These are phyloP conservation scores for Epipyxis sp. DNA, from an alignment of 108 stramenopile species.

Conservation along the genomic window DNA sequence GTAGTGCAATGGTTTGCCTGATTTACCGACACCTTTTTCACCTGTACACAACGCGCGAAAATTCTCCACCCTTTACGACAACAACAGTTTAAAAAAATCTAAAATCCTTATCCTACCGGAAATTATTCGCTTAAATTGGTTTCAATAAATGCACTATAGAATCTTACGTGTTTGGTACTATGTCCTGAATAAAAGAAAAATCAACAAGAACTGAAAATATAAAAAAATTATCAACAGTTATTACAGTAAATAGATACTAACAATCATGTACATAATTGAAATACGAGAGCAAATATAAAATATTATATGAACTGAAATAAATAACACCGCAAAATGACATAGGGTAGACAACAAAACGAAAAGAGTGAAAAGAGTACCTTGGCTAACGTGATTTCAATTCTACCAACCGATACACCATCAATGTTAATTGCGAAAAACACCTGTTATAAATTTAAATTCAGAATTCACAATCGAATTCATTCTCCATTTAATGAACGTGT, in stretches of 20 bases:
- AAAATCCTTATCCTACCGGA: slow-evolving; percentile 49
- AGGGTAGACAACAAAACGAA: no score
- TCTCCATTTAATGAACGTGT: no score
- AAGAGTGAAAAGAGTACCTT: slow-evolving; percentile 41
- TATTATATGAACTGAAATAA: no score
- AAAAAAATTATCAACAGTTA: no score
- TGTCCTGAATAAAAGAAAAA: no score
- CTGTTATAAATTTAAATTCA: no score
- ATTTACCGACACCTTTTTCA: not conserved
- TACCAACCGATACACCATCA: slow-evolving; percentile 66
- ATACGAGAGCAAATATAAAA: no score
- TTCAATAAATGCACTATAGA: slow-evolving; percentile 13
- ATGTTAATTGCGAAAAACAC: slow-evolving; percentile 57
- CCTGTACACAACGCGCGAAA: slow-evolving; percentile 91
- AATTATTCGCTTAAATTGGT: not conserved
- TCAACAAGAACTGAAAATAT: no score
- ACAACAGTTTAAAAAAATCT: slow-evolving; percentile 80
- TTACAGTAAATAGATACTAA: no score
- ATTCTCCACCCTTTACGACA: slow-evolving; percentile 89
- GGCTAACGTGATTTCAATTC: slow-evolving; percentile 48
- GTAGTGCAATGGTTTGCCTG: slow-evolving; percentile 78
- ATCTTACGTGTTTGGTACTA: slow-evolving; percentile 10
- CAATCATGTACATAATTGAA: no score
- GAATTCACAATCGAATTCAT: no score
- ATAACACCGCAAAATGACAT: no score